These are phyloP conservation scores for Epichloe sp. DNA, from an alignment of 2,329 filamentous ascomycete genomes.

Conservation along the genomic window DNA sequence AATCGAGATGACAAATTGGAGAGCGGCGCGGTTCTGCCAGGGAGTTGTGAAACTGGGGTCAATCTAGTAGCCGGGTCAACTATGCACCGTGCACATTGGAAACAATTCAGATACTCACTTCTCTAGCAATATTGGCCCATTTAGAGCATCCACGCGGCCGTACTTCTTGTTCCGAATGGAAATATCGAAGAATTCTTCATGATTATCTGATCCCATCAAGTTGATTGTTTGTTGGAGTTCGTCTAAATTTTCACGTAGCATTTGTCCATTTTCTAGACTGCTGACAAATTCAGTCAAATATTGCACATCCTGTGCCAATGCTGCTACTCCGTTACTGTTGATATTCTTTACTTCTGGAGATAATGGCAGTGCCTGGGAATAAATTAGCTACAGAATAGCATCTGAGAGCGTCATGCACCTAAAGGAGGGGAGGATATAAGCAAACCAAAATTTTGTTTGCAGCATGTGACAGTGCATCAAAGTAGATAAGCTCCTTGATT, in stretches of 20 bases:
- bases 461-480: conserved; percentile 86
- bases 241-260: conserved; percentile 77
- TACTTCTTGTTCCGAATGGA: conserved; percentile 86
- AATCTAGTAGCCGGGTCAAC: conserved; percentile 34
- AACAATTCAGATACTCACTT: conserved; percentile 47
- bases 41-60: conserved; percentile 47
- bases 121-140: conserved; percentile 79
- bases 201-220: conserved; percentile 74
- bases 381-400: conserved; percentile 7
- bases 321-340: conserved; percentile 71
- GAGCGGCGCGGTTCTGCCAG: conserved; percentile 49
- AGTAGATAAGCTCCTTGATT: conserved; percentile 97
- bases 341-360: conserved; percentile 71
- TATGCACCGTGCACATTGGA: neutral
- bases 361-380: conserved; percentile 55
- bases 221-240: conserved; percentile 88
- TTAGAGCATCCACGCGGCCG: conserved; percentile 79
- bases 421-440: neutral
- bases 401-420: no score
- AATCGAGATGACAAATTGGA: conserved; percentile 64
- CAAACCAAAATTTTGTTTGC: conserved; percentile 66
- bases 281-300: conserved; percentile 81
- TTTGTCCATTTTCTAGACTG: conserved; percentile 69
- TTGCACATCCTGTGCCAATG: conserved; percentile 69
- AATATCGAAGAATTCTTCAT: conserved; percentile 95